Evolutionary conservation across 2,329 filamentous ascomycete species (phyloP).

Genomic region (Fusarium tuaranense): DNA sequence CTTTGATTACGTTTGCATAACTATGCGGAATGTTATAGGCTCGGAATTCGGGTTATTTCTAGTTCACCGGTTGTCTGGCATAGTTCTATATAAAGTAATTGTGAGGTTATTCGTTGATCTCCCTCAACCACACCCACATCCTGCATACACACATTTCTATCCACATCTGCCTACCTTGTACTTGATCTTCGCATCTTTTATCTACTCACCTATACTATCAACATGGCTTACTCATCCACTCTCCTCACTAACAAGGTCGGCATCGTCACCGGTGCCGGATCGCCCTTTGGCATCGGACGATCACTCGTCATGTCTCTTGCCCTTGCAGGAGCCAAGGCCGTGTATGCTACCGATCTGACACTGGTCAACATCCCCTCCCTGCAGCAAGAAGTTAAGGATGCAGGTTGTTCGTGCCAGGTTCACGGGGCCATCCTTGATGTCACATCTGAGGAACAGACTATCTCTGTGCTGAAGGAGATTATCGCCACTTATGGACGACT

Average conservation of each 20-base stretch:
- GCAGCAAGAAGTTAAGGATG: neutral
- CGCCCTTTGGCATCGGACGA: neutral
- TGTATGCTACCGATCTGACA: neutral
- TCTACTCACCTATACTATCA: neutral
- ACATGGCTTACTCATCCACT: neutral
- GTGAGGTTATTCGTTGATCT: neutral
- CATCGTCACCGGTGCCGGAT: neutral
- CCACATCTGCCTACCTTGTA: neutral
- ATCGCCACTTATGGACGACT: slow-evolving; percentile 17
- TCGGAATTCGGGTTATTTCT: neutral
- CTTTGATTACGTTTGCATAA: neutral
- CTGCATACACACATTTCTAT: neutral
- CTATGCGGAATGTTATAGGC: neutral
- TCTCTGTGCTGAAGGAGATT: slow-evolving; percentile 2
- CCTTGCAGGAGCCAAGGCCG: neutral
- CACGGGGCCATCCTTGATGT: slow-evolving; percentile 15
- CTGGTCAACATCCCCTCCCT: neutral
- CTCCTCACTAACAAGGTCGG: neutral
- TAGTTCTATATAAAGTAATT: neutral
- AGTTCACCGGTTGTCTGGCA: neutral
- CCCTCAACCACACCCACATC: neutral
- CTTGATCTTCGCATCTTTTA: neutral
- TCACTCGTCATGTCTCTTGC: neutral
- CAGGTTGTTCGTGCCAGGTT: neutral
- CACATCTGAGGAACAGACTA: slow-evolving; percentile 13